Evolutionary conservation across 2,329 filamentous ascomycete genomes (phyloP).

Genomic region (Didymella keratinophila): DNA sequence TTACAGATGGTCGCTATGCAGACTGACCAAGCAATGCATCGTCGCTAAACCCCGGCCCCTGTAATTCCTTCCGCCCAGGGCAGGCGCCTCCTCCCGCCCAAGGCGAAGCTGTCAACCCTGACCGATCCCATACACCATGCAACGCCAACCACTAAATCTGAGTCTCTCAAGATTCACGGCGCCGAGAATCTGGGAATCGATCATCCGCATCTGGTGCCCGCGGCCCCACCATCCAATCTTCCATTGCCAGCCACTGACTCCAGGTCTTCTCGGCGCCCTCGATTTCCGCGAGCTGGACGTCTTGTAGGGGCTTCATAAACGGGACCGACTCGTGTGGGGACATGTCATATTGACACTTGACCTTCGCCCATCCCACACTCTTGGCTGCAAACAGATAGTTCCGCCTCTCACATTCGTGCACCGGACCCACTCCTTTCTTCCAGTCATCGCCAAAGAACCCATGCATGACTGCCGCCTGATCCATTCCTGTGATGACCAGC

Average conservation of each 20-base stretch:
- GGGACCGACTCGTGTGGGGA: slow-evolving; percentile 82
- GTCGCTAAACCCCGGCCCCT: slow-evolving; percentile 27
- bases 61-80: slow-evolving; percentile 16
- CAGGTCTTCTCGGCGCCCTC: slow-evolving; percentile 81
- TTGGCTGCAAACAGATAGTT: slow-evolving; percentile 98
- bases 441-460: slow-evolving; percentile 98
- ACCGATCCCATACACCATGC: slow-evolving; percentile 23
- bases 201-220: slow-evolving; percentile 65
- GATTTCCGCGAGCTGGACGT: slow-evolving; percentile 80
- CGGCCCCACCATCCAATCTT: slow-evolving; percentile 97
- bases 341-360: slow-evolving; percentile 93
- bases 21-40: slow-evolving; percentile 14
- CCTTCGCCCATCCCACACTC: slow-evolving; percentile 85
- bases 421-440: slow-evolving; percentile 76
- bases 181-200: slow-evolving; percentile 31
- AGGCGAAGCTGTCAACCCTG: slow-evolving; percentile 13
- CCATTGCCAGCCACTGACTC: slow-evolving; percentile 96
- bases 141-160: slow-evolving; percentile 35
- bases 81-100: slow-evolving; percentile 19
- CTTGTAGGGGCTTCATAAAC: slow-evolving; percentile 83
- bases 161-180: slow-evolving; percentile 31
- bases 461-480: slow-evolving; percentile 84
- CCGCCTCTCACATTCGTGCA: slow-evolving; percentile 87
- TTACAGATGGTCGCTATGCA: slow-evolving; percentile 15
- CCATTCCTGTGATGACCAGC: slow-evolving; percentile 89